A percentile compares a stretch with the other conserved stretches of the same genome.
Conservation (phyloP, 1,284 basidiomycete species). For the Cutaneotrichosporon dermatis region DNA sequence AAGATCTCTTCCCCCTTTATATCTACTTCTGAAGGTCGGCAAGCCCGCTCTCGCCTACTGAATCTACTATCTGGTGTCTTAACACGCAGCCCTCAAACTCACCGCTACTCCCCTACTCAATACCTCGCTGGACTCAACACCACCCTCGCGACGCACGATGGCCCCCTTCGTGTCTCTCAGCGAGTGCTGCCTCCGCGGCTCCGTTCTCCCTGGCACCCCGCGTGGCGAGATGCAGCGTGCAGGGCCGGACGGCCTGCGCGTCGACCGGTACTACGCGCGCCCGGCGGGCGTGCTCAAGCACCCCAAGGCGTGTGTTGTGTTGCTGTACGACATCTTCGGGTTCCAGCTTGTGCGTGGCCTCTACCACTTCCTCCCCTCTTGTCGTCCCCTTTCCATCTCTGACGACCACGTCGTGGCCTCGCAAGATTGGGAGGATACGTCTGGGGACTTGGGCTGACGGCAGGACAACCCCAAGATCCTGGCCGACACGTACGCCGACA, state of each 20-base stretch:
- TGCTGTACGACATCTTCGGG: constrained; percentile 61
- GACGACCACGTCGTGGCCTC: too few relatives aligned
- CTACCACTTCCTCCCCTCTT: background rate
- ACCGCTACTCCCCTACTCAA: too few relatives aligned
- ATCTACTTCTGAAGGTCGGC: too few relatives aligned
- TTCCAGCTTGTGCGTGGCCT: constrained; percentile 48
- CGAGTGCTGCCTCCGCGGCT: constrained; percentile 29
- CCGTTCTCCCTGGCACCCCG: constrained; percentile 24
- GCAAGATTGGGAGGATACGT: too few relatives aligned
- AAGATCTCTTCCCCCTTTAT: too few relatives aligned
- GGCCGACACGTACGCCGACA: constrained; percentile 58
- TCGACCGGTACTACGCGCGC: constrained; percentile 34
- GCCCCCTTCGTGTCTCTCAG: constrained; percentile 24
- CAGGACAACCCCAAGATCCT: constrained; percentile 59
- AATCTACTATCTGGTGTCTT: too few relatives aligned
- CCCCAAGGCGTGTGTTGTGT: constrained; percentile 52
- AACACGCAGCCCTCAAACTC: too few relatives aligned
- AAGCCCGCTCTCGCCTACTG: too few relatives aligned
- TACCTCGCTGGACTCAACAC: too few relatives aligned
- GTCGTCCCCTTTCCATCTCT: too few relatives aligned
- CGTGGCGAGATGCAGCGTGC: constrained; percentile 22
- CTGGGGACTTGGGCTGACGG: background rate
- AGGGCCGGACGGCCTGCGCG: background rate
- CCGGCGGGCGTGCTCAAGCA: constrained; percentile 22
- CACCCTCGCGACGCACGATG: background rate